A percentile compares a stretch with the other conserved stretches of the same genome.
phyloP scores from a whole-genome alignment of 371 early-diverging fungal genomes.

The Mucor racemosus region DNA sequence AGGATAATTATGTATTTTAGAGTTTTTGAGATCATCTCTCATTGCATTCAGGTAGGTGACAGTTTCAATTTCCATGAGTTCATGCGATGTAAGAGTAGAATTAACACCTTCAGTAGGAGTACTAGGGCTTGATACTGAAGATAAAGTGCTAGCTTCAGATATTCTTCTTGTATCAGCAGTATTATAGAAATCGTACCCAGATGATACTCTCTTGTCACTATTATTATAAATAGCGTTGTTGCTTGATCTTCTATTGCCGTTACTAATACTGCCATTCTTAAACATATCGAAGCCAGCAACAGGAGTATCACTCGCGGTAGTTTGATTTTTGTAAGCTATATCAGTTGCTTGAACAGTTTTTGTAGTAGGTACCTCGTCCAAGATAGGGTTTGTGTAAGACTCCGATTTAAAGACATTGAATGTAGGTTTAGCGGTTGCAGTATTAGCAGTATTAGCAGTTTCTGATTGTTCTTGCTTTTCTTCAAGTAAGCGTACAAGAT shows the following conservation, averaged over 20 bases:
- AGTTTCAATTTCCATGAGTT: not conserved
- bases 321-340: not conserved
- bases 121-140: not conserved
- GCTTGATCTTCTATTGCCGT: not conserved
- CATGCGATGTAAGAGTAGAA: not conserved
- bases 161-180: not conserved
- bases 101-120: not conserved
- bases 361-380: not conserved
- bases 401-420: not conserved
- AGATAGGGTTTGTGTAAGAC: not conserved
- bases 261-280: not conserved
- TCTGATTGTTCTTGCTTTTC: not conserved
- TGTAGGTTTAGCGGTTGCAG: not conserved
- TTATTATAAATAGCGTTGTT: not conserved
- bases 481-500: not conserved
- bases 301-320: not conserved
- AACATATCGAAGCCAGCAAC: not conserved
- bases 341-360: not conserved
- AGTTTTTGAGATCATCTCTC: slow-evolving; percentile 11
- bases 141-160: not conserved
- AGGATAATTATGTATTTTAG: slow-evolving; percentile 17
- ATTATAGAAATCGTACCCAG: not conserved
- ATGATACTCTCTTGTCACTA: not conserved
- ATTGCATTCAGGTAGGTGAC: slow-evolving; percentile 1
- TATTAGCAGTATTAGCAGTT: not conserved